These are phyloP conservation scores for Oldenlandia corymbosa DNA, from an alignment of 257 asterid genomes.

Conservation along the genomic window DNA sequence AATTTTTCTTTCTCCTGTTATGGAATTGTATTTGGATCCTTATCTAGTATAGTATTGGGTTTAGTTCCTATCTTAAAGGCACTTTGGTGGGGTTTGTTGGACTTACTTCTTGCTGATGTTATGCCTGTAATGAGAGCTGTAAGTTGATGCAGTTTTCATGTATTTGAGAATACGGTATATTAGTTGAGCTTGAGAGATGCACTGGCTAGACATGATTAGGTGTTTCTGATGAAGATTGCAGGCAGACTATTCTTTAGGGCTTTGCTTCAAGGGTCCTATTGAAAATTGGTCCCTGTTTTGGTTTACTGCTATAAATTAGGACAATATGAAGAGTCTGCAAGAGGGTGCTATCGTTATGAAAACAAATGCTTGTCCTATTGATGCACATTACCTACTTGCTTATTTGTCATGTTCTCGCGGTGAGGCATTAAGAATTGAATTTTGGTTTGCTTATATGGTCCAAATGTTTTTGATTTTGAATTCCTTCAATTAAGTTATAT, in stretches of 20 bases:
- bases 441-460: no score
- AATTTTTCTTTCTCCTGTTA: not conserved
- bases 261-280: not conserved
- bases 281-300: no score
- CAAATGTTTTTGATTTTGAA: not conserved
- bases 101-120: not conserved
- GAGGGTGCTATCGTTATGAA: not conserved
- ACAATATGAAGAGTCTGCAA: no score
- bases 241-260: not conserved
- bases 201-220: not conserved
- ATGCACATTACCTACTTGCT: not conserved
- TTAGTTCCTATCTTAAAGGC: not conserved
- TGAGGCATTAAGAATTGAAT: no score
- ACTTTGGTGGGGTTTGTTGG: not conserved
- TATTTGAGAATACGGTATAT: not conserved
- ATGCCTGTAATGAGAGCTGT: not conserved
- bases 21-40: not conserved
- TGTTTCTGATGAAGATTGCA: not conserved
- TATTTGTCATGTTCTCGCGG: conserved; percentile 3
- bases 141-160: not conserved
- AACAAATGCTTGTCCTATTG: no score
- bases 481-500: not conserved
- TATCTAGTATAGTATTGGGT: not conserved
- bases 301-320: no score
- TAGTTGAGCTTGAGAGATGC: not conserved